phyloP scores from a whole-genome alignment of 306 rosid genomes.

The Gleditsia sinensis region DNA sequence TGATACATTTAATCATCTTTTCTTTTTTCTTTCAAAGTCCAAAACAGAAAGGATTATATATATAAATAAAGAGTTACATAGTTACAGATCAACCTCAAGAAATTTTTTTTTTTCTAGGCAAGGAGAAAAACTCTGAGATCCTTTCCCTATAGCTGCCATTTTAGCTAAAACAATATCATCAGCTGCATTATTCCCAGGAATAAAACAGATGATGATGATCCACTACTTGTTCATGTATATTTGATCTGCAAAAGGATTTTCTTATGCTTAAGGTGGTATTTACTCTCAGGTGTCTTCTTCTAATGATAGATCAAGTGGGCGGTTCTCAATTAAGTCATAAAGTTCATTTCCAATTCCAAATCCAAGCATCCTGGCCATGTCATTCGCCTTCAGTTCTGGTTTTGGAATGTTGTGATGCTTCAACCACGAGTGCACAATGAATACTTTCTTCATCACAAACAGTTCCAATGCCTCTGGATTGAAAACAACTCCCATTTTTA shows the following conservation, averaged over 20 bases:
- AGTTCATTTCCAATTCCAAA: slow-evolving; percentile 87
- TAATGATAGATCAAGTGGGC: slow-evolving; percentile 60
- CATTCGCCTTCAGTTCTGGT: slow-evolving; percentile 70
- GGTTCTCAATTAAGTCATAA: slow-evolving; percentile 66
- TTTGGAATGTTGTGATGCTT: slow-evolving; percentile 78
- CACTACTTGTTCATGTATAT: background rate
- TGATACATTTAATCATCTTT: background rate
- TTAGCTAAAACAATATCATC: background rate
- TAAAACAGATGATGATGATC: background rate
- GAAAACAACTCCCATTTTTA: slow-evolving; percentile 88
- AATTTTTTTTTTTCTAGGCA: too few relatives aligned
- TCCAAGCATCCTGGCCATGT: slow-evolving; percentile 99
- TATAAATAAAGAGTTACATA: too few relatives aligned
- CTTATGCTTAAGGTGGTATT: background rate
- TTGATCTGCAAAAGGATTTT: background rate
- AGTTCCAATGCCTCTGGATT: slow-evolving; percentile 92
- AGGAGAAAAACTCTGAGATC: background rate
- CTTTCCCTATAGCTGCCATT: background rate
- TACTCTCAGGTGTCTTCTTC: slow-evolving; percentile 11
- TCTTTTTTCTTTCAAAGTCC: too few relatives aligned
- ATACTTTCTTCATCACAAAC: slow-evolving; percentile 81
- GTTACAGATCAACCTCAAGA: too few relatives aligned
- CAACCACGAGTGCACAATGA: slow-evolving; percentile 83
- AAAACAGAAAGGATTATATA: too few relatives aligned
- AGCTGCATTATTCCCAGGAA: background rate